Evolutionary conservation across 495 filamentous ascomycete species (phyloP), one percentile per base, ranked within the genome.

Genomic region (Mytilinidion resinicola): DNA sequence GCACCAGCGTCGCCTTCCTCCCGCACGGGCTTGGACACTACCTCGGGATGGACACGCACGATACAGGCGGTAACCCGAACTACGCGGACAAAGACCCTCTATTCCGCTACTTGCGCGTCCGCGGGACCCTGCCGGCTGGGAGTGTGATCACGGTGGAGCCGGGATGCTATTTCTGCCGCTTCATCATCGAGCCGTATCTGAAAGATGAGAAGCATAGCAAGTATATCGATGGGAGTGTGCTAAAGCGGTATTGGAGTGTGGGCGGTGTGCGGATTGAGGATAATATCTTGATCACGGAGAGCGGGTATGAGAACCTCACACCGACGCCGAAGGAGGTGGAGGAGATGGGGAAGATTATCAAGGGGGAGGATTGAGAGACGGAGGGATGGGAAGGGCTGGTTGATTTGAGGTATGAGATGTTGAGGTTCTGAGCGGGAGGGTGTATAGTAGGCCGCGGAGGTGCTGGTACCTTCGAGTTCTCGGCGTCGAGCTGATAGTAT

Each of bases 1-100:
- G 90, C 43, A 85, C 88, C 39, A 91, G 86, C 61, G 84, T 86
- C 1, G 90, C 91, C 6, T 96, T 96, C 76, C 87, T 96, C 69
- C 91, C 91, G 4, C 91, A 96, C 68, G 91, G 91, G 6, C 77
- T 96, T 4, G 91, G 91, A 0, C 90, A 96, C 69, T 92, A 95
- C 64, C 77, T 96, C 9, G 91, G 91, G 50, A 88, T 96, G 87
- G 91, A 96, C 71, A 95, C 90, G 7, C 91, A 96, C 73, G 91
- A 96, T 67, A 88, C 85, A 1, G 91, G 91, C 56, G 91, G 90
- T 17, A 83, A 93, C 69, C 80, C 90, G 1, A 88, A 96, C 69
- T 95, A 96, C 62, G 76, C 75, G 41, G 95, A 97, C 66, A 73
- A 77, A 61, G 91, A 99, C 71, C 70, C 82, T 42, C 86, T 96